Evolutionary conservation across 164 flowering plant genomes (phyloP), one percentile per base, ranked within the genome.

Genomic region (Umbellularia californica): DNA sequence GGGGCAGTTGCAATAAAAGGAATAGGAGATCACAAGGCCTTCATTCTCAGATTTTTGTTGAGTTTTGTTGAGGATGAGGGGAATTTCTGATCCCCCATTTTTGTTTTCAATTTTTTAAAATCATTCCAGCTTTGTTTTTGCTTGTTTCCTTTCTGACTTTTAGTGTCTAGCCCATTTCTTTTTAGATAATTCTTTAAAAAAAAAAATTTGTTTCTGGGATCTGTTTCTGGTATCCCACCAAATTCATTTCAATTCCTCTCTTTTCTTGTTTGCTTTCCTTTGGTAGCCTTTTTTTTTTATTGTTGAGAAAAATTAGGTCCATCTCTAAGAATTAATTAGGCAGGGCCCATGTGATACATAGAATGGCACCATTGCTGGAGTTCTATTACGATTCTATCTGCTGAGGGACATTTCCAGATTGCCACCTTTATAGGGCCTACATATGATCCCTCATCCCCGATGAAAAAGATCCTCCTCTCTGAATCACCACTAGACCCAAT

Each of bases 11-110:
- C 84, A 71, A 77, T 77, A 28, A 89, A 84, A 77, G 80, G 72
- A 35, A 66, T 68, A 65, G 81, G 63, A 60, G 83, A 82, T 69
- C 80, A 82, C 11, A 88, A 84, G 85, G 65, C 77, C 70, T 78
- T 87, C 71, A 81, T 88, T 84, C 82, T 90, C 78, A 85, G 74
- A 69, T 88, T 83, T 81, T 84, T 93, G 82, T 74, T 77, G 58
- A 84, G 80, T 72, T 92, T 90, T 83, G 85, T 84, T 0, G 88
- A 88, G 75, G 87, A 89, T 65, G 76, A 77, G 67, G 80, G 84
- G n/a, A 88, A 90, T 78, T 89, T 95, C 82, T 93, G 85, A 85
- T 62, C 22, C 72, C 70, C 58, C 22, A 51, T 64, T 65, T 67
- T 65, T 66, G 17, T 66, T 50, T 72, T 58, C 51, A 2, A 7